These are phyloP conservation scores for Spathaspora arborariae DNA, from an alignment of 805 yeast species.

Conservation along the genomic window DNA sequence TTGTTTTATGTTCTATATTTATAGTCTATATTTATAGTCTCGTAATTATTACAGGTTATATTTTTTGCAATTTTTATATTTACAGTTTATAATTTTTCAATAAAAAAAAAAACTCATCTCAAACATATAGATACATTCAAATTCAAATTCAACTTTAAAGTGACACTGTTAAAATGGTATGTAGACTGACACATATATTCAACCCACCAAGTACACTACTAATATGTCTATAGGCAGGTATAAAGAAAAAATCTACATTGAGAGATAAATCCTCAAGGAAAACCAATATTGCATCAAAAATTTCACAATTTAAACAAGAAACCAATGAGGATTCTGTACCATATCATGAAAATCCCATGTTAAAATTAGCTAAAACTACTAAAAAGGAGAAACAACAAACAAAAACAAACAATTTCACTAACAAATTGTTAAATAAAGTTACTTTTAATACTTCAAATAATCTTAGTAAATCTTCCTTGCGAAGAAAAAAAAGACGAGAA, in stretches of 20 bases:
- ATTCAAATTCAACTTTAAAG: no score
- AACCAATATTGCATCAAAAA: slow-evolving; percentile 20
- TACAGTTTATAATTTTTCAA: not conserved
- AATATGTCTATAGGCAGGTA: slow-evolving; percentile 16
- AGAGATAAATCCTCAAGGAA: slow-evolving; percentile 27
- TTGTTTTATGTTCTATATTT: no score
- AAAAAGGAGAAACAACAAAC: slow-evolving; percentile 49
- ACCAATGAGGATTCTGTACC: slow-evolving; percentile 8
- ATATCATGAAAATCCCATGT: slow-evolving; percentile 43
- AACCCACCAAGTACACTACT: not conserved
- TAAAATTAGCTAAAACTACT: slow-evolving; percentile 49
- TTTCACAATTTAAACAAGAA: slow-evolving; percentile 23
- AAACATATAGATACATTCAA: no score
- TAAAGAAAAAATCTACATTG: slow-evolving; percentile 33
- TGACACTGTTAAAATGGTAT: not conserved
- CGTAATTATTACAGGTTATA: not conserved
- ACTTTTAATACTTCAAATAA: slow-evolving; percentile 38
- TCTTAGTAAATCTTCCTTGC: slow-evolving; percentile 61
- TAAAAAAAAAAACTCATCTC: not conserved
- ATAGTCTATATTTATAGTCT: not conserved
- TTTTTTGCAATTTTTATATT: not conserved
- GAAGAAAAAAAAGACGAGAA: slow-evolving; percentile 59
- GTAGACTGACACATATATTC: not conserved
- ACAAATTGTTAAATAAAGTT: slow-evolving; percentile 21
- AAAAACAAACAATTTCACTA: slow-evolving; percentile 36